Base-by-base conservation (phyloP, 371 early-diverging fungal genomes). In the Actinomucor elegans region DNA sequence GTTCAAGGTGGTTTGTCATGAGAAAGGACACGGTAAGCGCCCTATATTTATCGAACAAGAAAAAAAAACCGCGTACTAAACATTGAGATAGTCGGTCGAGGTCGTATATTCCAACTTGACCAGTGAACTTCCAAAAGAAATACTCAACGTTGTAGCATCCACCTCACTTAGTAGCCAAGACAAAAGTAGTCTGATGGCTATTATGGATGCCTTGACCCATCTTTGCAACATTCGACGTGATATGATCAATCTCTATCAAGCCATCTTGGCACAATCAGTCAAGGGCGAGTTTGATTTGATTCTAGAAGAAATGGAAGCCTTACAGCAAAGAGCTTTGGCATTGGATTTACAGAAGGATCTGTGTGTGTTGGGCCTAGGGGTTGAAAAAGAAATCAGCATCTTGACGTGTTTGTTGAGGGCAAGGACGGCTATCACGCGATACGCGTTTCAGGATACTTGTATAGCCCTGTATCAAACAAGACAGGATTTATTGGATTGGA, bases 361-460 rank as follows among this genome's bases (percentile, higher is more conserved):
- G 35, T 51, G 57, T 40, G n/a, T 81, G 15, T 48, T 84, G 1
- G 85, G 82, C 0, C 9, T 61, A 10, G 80, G 81, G 0, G 66
- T 84, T 2, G 69, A 68, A 15, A 67, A 59, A 21, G 85, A 84
- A 43, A 74, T 84, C 12, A 54, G 51, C 15, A 60, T 77, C 0
- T 47, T 84, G 24, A 67, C 56, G 9, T 61, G 70, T 10, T 51
- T 79, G 2, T 55, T 84, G 3, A 50, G 69, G 43, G 66, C 80
- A 28, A 64, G 77, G 33, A 68, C 61, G 23, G 73, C 80, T 0
- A 69, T 82, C 23, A 64, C 64, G 4, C 69, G 78, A 23, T 84
- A 81, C 61, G 80, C 82, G 0, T 75, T 82, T 33, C 82, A 81
- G 36, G 78, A 79, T 34, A 61, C 85, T 1, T 75, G 76, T 41